These are phyloP conservation scores for Arabidopsis arenosa DNA, from an alignment of 345 rosid species.

Conservation along the genomic window DNA sequence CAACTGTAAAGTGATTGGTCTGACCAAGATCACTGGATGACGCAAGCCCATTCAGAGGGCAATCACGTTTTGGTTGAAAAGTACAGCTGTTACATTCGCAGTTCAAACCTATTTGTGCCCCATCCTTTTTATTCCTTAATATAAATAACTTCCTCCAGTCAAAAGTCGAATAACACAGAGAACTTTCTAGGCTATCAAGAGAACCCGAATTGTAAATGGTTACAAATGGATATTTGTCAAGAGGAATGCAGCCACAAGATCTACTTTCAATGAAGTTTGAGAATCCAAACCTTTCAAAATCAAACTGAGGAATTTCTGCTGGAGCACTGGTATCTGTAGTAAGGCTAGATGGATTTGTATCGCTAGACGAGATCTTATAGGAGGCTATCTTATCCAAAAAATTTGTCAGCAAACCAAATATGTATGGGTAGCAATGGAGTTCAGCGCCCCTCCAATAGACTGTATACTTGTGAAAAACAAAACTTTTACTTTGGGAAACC, in stretches of 20 bases:
- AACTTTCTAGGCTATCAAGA: conserved; percentile 59
- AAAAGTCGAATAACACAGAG: conserved; percentile 53
- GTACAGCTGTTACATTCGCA: conserved; percentile 40
- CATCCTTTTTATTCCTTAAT: conserved; percentile 48
- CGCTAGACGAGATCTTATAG: conserved; percentile 43
- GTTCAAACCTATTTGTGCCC: conserved; percentile 45
- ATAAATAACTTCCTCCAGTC: conserved; percentile 65
- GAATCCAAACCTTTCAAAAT: conserved; percentile 66
- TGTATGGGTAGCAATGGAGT: conserved; percentile 79
- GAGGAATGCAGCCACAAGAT: conserved; percentile 61
- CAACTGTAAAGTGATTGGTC: conserved; percentile 46
- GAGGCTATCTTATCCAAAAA: conserved; percentile 59
- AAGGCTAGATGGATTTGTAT: conserved; percentile 37
- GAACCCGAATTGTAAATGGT: conserved; percentile 57
- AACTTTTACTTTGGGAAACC: conserved; percentile 47
- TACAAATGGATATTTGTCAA: conserved; percentile 73
- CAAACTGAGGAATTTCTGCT: conserved; percentile 50
- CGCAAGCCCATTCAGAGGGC: conserved; percentile 42
- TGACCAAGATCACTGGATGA: conserved; percentile 41
- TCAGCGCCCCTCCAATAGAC: conserved; percentile 68
- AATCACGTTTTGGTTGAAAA: conserved; percentile 37
- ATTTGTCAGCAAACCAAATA: conserved; percentile 59
- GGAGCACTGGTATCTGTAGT: conserved; percentile 40
- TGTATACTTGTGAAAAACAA: conserved; percentile 47
- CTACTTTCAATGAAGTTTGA: conserved; percentile 71